A percentile compares a stretch with the other conserved stretches of the same genome.
These are phyloP conservation scores for Chamaecrista fasciculata DNA, from an alignment of 306 rosid genomes.

Conservation along the genomic window DNA sequence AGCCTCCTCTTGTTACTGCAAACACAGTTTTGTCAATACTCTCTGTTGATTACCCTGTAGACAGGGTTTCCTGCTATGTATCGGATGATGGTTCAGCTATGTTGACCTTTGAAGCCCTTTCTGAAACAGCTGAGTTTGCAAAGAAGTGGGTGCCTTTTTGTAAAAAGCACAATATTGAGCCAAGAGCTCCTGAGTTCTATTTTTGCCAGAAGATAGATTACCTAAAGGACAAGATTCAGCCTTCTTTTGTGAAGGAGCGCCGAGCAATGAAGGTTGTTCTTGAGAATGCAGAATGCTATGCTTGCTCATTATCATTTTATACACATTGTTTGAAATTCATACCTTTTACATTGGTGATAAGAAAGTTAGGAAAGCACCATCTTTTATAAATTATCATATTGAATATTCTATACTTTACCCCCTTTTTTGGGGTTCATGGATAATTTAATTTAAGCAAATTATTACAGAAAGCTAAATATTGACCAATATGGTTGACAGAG, in stretches of 20 bases:
- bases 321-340: conserved; percentile 7
- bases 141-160: conserved; percentile 98
- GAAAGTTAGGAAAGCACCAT: background rate
- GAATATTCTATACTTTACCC: conserved; percentile 1
- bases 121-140: conserved; percentile 99
- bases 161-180: conserved; percentile 92
- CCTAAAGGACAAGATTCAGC: conserved; percentile 96
- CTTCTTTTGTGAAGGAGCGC: conserved; percentile 96
- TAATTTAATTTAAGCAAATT: background rate
- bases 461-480: conserved; percentile 3
- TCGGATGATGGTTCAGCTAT: conserved; percentile 99
- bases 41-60: conserved; percentile 98
- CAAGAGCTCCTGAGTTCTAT: conserved; percentile 98
- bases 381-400: background rate
- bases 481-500: conserved; percentile 57
- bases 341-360: background rate
- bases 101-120: conserved; percentile 94
- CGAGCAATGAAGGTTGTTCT: conserved; percentile 87
- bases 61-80: conserved; percentile 98
- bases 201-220: conserved; percentile 95
- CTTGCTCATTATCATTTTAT: conserved; percentile 15
- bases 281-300: background rate
- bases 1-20: conserved; percentile 94
- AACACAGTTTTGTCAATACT: conserved; percentile 99
- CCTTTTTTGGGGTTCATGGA: background rate